Evolutionary conservation across 768 basidiomycete genomes (phyloP).

Genomic region (Sistotremastrum niveocremeum): DNA sequence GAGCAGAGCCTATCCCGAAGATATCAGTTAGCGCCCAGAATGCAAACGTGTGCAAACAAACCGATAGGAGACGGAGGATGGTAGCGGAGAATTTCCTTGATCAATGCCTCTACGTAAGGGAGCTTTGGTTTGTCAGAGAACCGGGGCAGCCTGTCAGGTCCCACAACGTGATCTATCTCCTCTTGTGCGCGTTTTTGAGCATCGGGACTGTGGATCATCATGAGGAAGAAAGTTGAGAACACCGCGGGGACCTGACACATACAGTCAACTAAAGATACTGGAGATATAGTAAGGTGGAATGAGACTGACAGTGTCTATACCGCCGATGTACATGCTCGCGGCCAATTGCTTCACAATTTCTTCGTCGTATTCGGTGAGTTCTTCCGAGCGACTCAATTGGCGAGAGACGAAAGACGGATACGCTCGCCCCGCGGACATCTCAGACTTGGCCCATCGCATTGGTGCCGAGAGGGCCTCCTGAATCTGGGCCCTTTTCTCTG

Average conservation of each 20-base stretch:
- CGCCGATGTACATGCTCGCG: too few species aligned
- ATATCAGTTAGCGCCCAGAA: too few species aligned
- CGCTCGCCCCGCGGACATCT: too few species aligned
- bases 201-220: not conserved
- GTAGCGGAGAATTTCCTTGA: conserved; percentile 2
- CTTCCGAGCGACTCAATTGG: too few species aligned
- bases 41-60: not conserved
- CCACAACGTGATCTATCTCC: conserved; percentile 2
- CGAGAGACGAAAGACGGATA: too few species aligned
- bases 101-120: conserved; percentile 1
- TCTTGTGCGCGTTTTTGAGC: conserved; percentile 3
- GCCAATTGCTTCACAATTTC: too few species aligned
- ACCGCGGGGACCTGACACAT: not conserved
- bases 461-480: too few species aligned
- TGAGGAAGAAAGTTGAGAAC: not conserved
- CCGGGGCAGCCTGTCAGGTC: conserved; percentile 1
- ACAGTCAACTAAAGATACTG: too few species aligned
- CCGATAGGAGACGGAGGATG: conserved; percentile 1
- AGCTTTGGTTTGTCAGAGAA: conserved; percentile 1
- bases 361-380: too few species aligned
- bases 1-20: conserved; percentile 16
- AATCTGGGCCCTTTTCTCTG: conserved; percentile 22
- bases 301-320: too few species aligned
- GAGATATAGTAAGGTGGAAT: too few species aligned
- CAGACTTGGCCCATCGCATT: too few species aligned